Conservation (phyloP, 2,329 filamentous ascomycete genomes). For the Teratosphaeria zuluensis region DNA sequence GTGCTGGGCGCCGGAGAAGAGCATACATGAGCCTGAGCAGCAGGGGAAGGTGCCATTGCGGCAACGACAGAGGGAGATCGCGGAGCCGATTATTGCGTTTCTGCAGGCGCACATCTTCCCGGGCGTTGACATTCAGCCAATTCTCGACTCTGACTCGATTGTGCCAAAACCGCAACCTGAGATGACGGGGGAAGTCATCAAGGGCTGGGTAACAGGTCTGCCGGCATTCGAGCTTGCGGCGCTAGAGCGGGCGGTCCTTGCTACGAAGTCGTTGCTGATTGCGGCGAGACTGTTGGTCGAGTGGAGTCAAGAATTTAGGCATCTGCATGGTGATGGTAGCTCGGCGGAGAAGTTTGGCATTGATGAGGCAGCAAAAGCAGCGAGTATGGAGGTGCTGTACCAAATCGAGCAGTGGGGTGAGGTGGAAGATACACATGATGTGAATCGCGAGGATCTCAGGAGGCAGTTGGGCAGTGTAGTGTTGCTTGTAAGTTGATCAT, state of each 20-base stretch:
- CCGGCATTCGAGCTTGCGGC: slow-evolving; percentile 75
- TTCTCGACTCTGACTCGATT: slow-evolving; percentile 71
- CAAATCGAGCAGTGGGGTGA: slow-evolving; percentile 90
- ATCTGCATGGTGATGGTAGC: slow-evolving; percentile 22
- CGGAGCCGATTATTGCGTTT: slow-evolving; percentile 61
- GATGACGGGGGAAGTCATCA: slow-evolving; percentile 66
- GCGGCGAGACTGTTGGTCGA: slow-evolving; percentile 70
- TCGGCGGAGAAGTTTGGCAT: slow-evolving; percentile 53
- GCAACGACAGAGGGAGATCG: slow-evolving; percentile 59
- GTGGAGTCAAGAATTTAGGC: slow-evolving; percentile 68
- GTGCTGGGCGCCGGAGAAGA: slow-evolving; percentile 66
- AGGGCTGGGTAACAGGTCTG: slow-evolving; percentile 65
- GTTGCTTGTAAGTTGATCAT: slow-evolving; percentile 50
- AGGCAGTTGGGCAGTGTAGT: slow-evolving; percentile 83
- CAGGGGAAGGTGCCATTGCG: slow-evolving; percentile 48
- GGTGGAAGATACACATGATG: slow-evolving; percentile 96
- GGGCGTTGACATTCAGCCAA: slow-evolving; percentile 65
- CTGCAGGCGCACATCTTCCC: slow-evolving; percentile 72
- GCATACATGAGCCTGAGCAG: slow-evolving; percentile 39
- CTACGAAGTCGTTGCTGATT: slow-evolving; percentile 75
- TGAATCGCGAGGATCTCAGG: slow-evolving; percentile 79
- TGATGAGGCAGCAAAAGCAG: slow-evolving; percentile 68
- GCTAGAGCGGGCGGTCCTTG: slow-evolving; percentile 71
- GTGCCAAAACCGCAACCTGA: slow-evolving; percentile 64
- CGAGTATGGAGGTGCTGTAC: slow-evolving; percentile 78